phyloP scores from a whole-genome alignment of 75 land plant genomes.

The Larix kaempferi region DNA sequence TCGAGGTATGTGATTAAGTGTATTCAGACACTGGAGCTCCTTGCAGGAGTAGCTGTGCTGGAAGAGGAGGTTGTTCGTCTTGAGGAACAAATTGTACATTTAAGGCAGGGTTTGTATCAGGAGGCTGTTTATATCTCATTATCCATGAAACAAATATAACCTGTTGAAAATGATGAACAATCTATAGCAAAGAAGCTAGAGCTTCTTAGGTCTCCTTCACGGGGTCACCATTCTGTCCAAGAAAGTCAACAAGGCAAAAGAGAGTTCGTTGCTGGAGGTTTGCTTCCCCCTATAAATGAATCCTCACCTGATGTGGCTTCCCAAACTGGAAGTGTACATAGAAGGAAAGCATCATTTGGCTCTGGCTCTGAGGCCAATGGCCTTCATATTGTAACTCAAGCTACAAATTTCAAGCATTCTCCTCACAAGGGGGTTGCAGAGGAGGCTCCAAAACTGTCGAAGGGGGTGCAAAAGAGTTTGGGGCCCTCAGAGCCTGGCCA shows the following conservation, averaged over 20 bases:
- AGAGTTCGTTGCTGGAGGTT: not conserved
- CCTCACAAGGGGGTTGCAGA: not conserved
- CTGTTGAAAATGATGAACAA: constrained; percentile 11
- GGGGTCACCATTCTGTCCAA: not conserved
- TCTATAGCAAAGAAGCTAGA: constrained; percentile 3
- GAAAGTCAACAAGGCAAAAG: constrained; percentile 5
- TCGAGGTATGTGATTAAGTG: no score
- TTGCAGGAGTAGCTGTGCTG: constrained; percentile 67
- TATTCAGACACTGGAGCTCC: constrained; percentile 62
- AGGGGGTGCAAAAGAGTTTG: not conserved
- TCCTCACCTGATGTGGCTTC: not conserved
- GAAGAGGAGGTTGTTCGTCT: constrained; percentile 77
- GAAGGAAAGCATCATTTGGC: not conserved
- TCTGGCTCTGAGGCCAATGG: constrained; percentile 1
- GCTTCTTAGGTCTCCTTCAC: not conserved
- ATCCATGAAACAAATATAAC: constrained; percentile 13
- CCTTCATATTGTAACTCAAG: not conserved
- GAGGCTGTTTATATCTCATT: constrained; percentile 29
- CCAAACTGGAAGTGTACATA: not conserved
- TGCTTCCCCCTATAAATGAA: constrained; percentile 8
- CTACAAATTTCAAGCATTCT: not conserved
- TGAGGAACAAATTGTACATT: constrained; percentile 57
- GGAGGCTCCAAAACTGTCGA: not conserved
- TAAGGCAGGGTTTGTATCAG: constrained; percentile 43
- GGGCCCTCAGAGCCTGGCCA: not conserved